Conservation (phyloP, 176 grass and related monocot genomes). For the Bromus sterilis region DNA sequence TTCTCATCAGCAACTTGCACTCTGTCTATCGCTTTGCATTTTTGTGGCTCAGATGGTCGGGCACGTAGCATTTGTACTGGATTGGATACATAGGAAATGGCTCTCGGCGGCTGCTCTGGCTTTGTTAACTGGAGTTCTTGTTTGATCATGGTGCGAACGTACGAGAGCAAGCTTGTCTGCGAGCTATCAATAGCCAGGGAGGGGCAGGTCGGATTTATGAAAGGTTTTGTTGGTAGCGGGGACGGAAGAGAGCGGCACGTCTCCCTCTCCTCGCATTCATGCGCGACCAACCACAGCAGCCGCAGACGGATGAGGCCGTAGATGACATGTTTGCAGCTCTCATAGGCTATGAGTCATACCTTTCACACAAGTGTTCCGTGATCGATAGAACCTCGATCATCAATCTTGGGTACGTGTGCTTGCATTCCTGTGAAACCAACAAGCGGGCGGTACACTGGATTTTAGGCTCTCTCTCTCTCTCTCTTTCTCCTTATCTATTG, state of each 20-base stretch:
- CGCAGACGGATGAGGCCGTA: no score
- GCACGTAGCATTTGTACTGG: neutral
- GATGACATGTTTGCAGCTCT: no score
- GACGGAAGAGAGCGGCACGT: neutral
- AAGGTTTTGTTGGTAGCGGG: neutral
- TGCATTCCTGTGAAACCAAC: no score
- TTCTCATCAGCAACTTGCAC: neutral
- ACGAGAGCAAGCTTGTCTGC: neutral
- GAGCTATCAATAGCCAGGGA: neutral
- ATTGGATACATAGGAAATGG: neutral
- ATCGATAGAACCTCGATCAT: no score
- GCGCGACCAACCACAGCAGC: neutral
- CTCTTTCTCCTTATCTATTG: no score
- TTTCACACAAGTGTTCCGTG: no score
- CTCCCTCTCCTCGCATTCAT: neutral
- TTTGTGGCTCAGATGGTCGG: neutral
- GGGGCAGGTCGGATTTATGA: neutral
- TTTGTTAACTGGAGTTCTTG: neutral
- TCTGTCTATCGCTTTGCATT: neutral
- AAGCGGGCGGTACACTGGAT: no score
- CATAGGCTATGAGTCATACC: no score
- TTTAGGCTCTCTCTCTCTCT: no score
- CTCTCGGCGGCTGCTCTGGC: neutral
- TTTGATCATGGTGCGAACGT: neutral
- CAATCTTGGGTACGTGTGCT: no score